Evolutionary conservation across 139 green algal species (phyloP).

Genomic region (Chlamydomonas sp.): DNA sequence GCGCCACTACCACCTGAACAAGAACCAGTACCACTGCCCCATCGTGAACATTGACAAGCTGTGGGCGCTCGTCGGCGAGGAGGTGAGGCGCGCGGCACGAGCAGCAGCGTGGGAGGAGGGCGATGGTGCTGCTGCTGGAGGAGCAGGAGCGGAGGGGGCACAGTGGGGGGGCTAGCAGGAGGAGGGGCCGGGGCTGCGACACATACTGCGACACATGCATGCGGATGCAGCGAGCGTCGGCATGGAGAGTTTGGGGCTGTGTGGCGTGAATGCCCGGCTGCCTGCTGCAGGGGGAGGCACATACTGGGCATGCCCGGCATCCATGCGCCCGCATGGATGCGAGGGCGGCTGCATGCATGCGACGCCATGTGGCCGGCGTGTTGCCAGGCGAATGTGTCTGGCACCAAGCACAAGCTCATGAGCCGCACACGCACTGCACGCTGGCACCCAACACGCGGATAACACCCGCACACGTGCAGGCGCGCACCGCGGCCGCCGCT

Average conservation of each 20-base stretch:
- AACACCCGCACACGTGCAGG: slow-evolving; percentile 39
- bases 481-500: slow-evolving; percentile 61
- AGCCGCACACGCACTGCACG: neutral
- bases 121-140: slow-evolving; percentile 12
- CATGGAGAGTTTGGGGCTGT: neutral
- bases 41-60: slow-evolving; percentile 99
- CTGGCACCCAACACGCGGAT: no score
- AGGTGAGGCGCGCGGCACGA: slow-evolving; percentile 39
- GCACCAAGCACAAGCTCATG: neutral
- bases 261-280: neutral
- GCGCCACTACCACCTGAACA: slow-evolving; percentile 92
- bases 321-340: no score
- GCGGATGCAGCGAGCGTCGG: neutral
- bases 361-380: no score
- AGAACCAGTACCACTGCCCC: slow-evolving; percentile 93
- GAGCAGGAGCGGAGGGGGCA: neutral
- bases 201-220: neutral
- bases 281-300: no score
- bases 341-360: neutral
- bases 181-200: no score
- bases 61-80: slow-evolving; percentile 84
- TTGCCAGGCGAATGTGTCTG: neutral
- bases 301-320: no score
- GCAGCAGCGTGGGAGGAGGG: neutral
- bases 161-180: neutral